Base-by-base conservation (phyloP, 2,329 filamentous ascomycete species). In the Penicillium brevicompactum region DNA sequence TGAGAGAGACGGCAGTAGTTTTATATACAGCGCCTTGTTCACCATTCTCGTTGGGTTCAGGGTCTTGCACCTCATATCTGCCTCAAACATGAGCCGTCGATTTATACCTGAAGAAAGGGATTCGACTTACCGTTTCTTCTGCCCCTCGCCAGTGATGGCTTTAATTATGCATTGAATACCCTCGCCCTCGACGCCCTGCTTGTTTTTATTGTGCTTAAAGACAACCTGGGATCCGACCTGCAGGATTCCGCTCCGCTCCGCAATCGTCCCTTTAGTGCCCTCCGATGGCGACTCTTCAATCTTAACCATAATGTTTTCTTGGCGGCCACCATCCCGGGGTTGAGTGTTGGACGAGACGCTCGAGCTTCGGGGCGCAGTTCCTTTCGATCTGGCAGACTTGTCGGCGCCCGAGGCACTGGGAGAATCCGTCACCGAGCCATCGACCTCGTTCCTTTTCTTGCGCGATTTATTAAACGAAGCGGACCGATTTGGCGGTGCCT, bases 41-140 rank as follows among this genome's bases (percentile, higher is more conserved):
- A 65, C 81, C 86, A 64, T 79, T 84, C 68, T 84, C 85, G 65
- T 91, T 90, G 1, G 89, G 88, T 68, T 91, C 89, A 30, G 89
- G 87, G 67, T 93, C 90, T 64, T 91, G 85, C 22, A 92, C 89
- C 70, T 89, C 88, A 75, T 92, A 92, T 43, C 88, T 84, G 54
- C 9, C 60, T 9, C 58, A 56, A 43, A 24, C 38, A 34, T 46
- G 40, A 58, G 51, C 48, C 51, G 46, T 52, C 34, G 49, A 53
- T 62, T 18, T 60, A 52, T 40, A 51, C 41, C 32, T 14, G 38
- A 10, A 21, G 47, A 27, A 34, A 46, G 24, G 34, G 16, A 45
- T 34, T 37, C 21, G 11, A 34, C 72, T 63, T 69, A 80, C 67
- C 89, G 82, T 68, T 86, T 88, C 71, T 91, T 92, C 51, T 68